A percentile compares a stretch with the other conserved stretches of the same genome.
These are phyloP conservation scores for Parachaetomium inaequale DNA, from an alignment of 495 filamentous ascomycete genomes.

Conservation along the genomic window DNA sequence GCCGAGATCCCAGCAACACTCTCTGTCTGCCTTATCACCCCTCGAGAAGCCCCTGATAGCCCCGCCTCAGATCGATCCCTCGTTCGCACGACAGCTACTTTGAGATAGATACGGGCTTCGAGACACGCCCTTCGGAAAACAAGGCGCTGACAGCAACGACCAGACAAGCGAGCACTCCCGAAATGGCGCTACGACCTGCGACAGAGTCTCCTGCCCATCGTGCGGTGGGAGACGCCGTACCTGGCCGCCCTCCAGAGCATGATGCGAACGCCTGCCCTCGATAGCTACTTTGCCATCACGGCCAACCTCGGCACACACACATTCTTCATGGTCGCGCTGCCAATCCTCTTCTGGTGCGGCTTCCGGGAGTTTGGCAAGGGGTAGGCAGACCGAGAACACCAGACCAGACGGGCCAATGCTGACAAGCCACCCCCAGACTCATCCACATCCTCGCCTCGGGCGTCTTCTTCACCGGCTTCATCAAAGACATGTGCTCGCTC, in stretches of 20 bases:
- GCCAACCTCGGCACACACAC: slow-evolving; percentile 98
- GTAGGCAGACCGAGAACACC: slow-evolving; percentile 57
- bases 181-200: slow-evolving; percentile 85
- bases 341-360: slow-evolving; percentile 94
- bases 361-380: slow-evolving; percentile 75
- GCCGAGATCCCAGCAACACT: not conserved
- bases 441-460: slow-evolving; percentile 84
- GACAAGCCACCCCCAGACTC: slow-evolving; percentile 50
- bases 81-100: not conserved
- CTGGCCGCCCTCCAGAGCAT: slow-evolving; percentile 78
- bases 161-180: slow-evolving; percentile 80
- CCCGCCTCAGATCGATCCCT: slow-evolving; percentile 3
- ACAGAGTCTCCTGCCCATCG: slow-evolving; percentile 74
- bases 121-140: not conserved
- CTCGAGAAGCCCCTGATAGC: not conserved
- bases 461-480: slow-evolving; percentile 88
- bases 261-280: slow-evolving; percentile 73
- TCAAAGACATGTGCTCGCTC: slow-evolving; percentile 94
- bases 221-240: slow-evolving; percentile 94
- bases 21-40: not conserved
- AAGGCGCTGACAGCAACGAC: slow-evolving; percentile 10
- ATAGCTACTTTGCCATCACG: slow-evolving; percentile 93
- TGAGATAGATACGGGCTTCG: not conserved
- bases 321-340: slow-evolving; percentile 93
- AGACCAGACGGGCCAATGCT: not conserved